These are phyloP conservation scores for Parietichytrium sp. DNA, from an alignment of 108 stramenopile species.

Conservation along the genomic window DNA sequence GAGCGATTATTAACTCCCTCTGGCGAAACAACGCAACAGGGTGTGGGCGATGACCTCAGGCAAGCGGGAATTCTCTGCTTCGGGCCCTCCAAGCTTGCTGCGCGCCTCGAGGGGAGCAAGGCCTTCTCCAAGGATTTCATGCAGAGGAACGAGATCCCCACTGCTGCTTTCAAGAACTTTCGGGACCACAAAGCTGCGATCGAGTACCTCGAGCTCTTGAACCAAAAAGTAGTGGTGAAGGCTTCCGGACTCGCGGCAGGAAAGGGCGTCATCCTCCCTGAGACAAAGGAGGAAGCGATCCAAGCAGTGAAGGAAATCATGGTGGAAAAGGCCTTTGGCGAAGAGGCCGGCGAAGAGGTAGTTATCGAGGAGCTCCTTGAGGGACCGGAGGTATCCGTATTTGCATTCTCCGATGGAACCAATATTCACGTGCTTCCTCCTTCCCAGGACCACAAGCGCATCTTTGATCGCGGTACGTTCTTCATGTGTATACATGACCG, in stretches of 20 bases:
- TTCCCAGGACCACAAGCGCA: conserved; percentile 97
- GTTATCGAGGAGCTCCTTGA: conserved; percentile 95
- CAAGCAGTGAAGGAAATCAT: conserved; percentile 87
- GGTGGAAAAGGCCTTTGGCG: conserved; percentile 85
- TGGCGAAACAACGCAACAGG: not conserved
- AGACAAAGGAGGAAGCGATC: conserved; percentile 81
- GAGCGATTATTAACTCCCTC: too few relatives aligned
- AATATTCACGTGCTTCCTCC: conserved; percentile 82
- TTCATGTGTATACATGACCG: too few relatives aligned
- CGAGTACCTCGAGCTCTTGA: conserved; percentile 74
- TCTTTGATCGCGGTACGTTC: conserved; percentile 87
- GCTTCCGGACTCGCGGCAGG: conserved; percentile 97
- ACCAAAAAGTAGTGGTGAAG: conserved; percentile 92
- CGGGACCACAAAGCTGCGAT: conserved; percentile 68
- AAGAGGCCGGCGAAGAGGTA: conserved; percentile 85
- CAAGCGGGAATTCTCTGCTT: conserved; percentile 80
- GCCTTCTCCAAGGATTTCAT: conserved; percentile 98
- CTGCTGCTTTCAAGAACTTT: conserved; percentile 88
- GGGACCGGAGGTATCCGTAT: conserved; percentile 93
- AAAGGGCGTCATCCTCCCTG: conserved; percentile 94
- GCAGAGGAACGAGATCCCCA: conserved; percentile 82
- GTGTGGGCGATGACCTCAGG: conserved; percentile 76
- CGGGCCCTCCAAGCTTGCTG: conserved; percentile 87
- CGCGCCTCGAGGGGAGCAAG: conserved; percentile 93
- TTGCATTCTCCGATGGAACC: conserved; percentile 95